Conservation (phyloP, 352 stramenopile genomes). For the Aphanomyces astaci region DNA sequence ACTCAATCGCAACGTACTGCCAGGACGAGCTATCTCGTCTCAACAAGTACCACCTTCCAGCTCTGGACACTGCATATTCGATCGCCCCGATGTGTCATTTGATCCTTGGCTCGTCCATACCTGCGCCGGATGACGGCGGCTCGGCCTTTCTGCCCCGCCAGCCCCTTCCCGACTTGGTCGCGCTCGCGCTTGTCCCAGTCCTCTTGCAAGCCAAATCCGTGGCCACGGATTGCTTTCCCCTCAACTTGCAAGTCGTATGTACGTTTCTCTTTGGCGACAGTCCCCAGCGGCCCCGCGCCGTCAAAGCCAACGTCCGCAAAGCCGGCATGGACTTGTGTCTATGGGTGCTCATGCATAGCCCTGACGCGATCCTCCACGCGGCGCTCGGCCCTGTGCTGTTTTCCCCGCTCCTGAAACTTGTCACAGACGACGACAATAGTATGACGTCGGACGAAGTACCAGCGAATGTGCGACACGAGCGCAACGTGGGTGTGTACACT, state of each 20-base stretch:
- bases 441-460: slow-evolving; percentile 30
- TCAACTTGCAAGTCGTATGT: slow-evolving; percentile 64
- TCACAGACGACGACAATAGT: slow-evolving; percentile 59
- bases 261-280: slow-evolving; percentile 69
- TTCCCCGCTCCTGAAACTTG: slow-evolving; percentile 48
- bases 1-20: slow-evolving; percentile 56
- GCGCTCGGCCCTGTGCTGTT: slow-evolving; percentile 61
- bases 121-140: slow-evolving; percentile 34
- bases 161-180: slow-evolving; percentile 46
- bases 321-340: slow-evolving; percentile 45
- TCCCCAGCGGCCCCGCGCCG: slow-evolving; percentile 34
- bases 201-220: slow-evolving; percentile 44
- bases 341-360: slow-evolving; percentile 50
- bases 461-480: slow-evolving; percentile 35
- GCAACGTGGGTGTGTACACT: slow-evolving; percentile 42
- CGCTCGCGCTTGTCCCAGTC: slow-evolving; percentile 44
- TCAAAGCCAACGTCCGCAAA: slow-evolving; percentile 58
- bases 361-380: slow-evolving; percentile 34
- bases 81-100: slow-evolving; percentile 42
- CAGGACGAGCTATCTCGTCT: slow-evolving; percentile 57
- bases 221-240: slow-evolving; percentile 41
- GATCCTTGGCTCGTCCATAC: slow-evolving; percentile 40
- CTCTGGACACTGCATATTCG: slow-evolving; percentile 36
- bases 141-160: slow-evolving; percentile 41
- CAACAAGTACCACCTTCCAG: slow-evolving; percentile 46